A percentile compares a stretch with the other conserved stretches of the same genome.
Evolutionary conservation across 768 basidiomycete genomes (phyloP).

Genomic region (Fomitopsis serialis): DNA sequence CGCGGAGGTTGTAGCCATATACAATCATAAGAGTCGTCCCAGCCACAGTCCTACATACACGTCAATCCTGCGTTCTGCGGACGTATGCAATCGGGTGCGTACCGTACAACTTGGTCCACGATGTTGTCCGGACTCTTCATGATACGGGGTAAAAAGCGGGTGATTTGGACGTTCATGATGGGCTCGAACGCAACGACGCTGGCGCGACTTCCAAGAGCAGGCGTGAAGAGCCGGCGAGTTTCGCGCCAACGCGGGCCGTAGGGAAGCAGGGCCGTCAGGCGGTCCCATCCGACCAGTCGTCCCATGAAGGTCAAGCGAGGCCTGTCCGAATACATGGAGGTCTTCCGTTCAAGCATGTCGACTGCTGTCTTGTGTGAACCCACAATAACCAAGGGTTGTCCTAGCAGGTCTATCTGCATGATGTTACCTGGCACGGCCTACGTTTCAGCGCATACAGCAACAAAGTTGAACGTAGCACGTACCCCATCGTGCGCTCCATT

Average conservation of each 20-base stretch:
- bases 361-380: conserved; percentile 21
- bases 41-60: conserved; percentile 1
- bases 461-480: not conserved
- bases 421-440: conserved; percentile 19
- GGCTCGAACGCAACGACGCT: not conserved
- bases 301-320: conserved; percentile 20
- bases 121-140: not conserved
- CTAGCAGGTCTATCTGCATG: conserved; percentile 20
- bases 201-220: conserved; percentile 16
- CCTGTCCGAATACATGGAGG: conserved; percentile 24
- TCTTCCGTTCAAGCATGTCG: conserved; percentile 25
- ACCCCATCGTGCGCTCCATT: conserved; percentile 19
- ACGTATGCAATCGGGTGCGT: no score
- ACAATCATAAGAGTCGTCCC: conserved; percentile 23
- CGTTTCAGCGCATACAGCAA: no score
- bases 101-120: no score
- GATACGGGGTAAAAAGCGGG: not conserved
- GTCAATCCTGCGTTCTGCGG: no score
- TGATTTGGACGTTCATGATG: not conserved
- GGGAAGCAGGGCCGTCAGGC: conserved; percentile 15
- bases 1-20: conserved; percentile 21
- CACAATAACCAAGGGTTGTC: conserved; percentile 23
- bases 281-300: conserved; percentile 21
- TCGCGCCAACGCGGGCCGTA: conserved; percentile 22
- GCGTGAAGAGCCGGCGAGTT: conserved; percentile 18